Evolutionary conservation across 2,329 filamentous ascomycete genomes (phyloP), one percentile per base, ranked within the genome.

Genomic region (Berkeleyomyces rouxiae): DNA sequence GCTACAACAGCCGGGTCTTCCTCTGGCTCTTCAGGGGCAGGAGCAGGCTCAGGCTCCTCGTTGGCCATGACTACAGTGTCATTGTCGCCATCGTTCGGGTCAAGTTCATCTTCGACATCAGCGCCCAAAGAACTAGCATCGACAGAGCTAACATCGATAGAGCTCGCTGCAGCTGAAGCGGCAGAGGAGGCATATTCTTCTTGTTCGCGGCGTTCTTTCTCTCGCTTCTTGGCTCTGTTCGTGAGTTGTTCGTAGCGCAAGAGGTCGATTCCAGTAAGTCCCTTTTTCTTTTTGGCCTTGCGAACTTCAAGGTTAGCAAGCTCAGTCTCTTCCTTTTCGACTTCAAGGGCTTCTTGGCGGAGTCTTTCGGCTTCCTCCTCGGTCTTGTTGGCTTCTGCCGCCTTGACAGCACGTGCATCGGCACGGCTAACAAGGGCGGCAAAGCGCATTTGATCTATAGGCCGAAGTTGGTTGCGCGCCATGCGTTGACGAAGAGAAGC

Each of bases 1-100:
- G 42, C 55, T 39, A 62, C 58, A 46, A 62, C 39, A 3, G 60
- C 60, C 2, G 63, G 63, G 23, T 64, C 63, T 36, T 64, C 63
- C 9, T 64, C 63, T 6, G 60, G 60, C 36, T 64, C 63, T 47
- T 46, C 57, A 31, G 55, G 44, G 7, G 23, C 47, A 33, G 40
- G 7, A 16, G 46, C 37, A 11, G 63, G 44, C 10, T 59, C 49
- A 9, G 60, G 46, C 23, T 64, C 55, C 11, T 64, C 60, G 23
- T 64, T 64, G 46, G 60, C 60, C 57, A 64, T 64, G 33, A 64
- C 47, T 3, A 64, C 62, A 23, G 63, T 64, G 31, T 62, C 63
- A 33, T 64, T 64, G 46, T 64, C 63, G 31, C 61, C 63, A 42
- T 64, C 63, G 16, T 62, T 61, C 3, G 47, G 59, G n/a, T 64